Evolutionary conservation across 257 asterid genomes (phyloP), one percentile per base, ranked within the genome.

Genomic region (Ilex asprella): DNA sequence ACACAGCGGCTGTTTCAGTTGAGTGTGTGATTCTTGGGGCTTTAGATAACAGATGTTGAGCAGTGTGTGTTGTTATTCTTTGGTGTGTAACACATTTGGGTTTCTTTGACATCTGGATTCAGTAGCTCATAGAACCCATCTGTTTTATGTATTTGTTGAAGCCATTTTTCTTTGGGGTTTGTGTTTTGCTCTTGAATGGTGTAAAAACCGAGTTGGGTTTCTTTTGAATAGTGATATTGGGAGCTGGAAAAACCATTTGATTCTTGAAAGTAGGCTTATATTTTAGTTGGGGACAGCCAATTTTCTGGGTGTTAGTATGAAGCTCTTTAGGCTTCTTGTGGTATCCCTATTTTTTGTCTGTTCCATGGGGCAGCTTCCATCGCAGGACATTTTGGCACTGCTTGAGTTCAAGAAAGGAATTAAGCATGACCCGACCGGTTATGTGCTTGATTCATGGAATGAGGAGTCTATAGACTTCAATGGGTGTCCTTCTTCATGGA

Each of bases 401-500:
- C 94, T 93, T 14, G 96, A 89, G 64, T 93, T 93, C 77, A 93
- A 86, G 94, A 93, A 89, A 79, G 96, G 96, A 65, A 85, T 93
- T 63, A 93, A 75, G 65, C 96, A 84, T 30, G 99, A 93, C 62
- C 99, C 97, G 12, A 87, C 88, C 0, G 99, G 99, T 32, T 93
- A 70, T 60, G 96, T 93, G 61, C 74, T 89, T 4, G 72, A 85
- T 74, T 89, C 99, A 8, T 92, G 99, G 99, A 92, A 83, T 31
- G 99, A 92, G 46, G 97, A 92, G 66, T 89, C 99, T 16, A 92
- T 92, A 29, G 99, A 92, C 72, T 92, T 92, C 80, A 85, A 93
- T 58, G 97, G 99, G 16, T 93, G 99, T 67, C 99, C 97, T 56
- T 84, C 99, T 2, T 85, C 99, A 32, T 93, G 99, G 99, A 93